Conservation (phyloP, 1,284 basidiomycete genomes). For the Mycosarcoma maydis region DNA sequence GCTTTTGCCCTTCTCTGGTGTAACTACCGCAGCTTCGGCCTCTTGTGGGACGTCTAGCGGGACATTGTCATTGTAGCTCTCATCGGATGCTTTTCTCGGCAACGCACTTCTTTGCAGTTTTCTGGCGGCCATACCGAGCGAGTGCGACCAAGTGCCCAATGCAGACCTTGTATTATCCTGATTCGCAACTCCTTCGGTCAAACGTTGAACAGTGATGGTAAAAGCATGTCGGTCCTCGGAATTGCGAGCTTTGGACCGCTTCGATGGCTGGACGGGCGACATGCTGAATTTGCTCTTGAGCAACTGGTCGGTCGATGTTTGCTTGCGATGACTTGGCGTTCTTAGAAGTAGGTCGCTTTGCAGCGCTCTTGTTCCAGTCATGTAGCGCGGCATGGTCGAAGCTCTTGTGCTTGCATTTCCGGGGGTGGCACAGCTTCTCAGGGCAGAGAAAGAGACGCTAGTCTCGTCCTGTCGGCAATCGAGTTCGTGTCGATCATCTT, state of each 20-base stretch:
- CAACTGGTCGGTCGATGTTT: constrained; percentile 8
- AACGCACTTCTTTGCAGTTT: constrained; percentile 22
- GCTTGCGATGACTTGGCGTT: constrained; percentile 18
- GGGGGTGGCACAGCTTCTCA: neutral
- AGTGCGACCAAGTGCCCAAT: constrained; percentile 34
- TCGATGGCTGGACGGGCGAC: constrained; percentile 39
- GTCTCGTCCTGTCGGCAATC: neutral
- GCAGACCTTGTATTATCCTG: constrained; percentile 19
- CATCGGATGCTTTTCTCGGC: constrained; percentile 15
- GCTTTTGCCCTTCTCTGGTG: constrained; percentile 21
- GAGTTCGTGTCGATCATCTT: no score
- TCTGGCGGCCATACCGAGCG: constrained; percentile 21
- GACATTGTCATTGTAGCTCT: constrained; percentile 14
- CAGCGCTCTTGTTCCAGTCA: neutral
- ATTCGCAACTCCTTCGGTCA: constrained; percentile 7
- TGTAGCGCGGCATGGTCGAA: constrained; percentile 11
- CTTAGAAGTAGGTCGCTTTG: constrained; percentile 7
- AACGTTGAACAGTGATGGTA: neutral
- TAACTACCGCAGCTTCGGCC: neutral
- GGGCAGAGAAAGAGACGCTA: neutral
- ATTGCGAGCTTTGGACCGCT: constrained; percentile 17
- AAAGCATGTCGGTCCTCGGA: constrained; percentile 14
- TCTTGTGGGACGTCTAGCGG: constrained; percentile 2
- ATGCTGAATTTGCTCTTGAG: constrained; percentile 47
- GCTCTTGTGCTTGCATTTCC: neutral